A percentile compares a stretch with the other conserved stretches of the same genome.
These are phyloP conservation scores for Amphibolis antarctica DNA, from an alignment of 106 monocot genomes.

Conservation along the genomic window DNA sequence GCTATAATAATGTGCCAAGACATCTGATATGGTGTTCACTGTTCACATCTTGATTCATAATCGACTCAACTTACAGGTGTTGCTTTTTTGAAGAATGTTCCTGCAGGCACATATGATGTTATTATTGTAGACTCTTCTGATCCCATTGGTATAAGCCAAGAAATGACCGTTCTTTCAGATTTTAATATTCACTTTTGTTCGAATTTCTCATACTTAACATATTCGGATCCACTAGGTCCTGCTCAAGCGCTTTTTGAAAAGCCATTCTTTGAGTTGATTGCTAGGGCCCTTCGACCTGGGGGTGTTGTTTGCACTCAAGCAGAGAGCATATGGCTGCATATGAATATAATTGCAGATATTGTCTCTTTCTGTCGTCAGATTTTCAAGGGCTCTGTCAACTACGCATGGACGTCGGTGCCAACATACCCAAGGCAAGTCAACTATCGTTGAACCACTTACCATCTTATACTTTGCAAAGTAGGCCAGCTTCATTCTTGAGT, in stretches of 20 bases:
- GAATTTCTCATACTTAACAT: background rate
- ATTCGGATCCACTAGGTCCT: conserved; percentile 39
- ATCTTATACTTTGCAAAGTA: background rate
- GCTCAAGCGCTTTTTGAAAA: conserved; percentile 93
- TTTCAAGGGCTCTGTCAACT: conserved; percentile 88
- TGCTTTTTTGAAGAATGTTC: conserved; percentile 28
- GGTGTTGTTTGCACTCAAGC: conserved; percentile 92
- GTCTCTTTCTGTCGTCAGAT: conserved; percentile 58
- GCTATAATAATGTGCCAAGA: background rate
- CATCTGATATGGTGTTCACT: background rate
- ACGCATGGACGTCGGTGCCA: conserved; percentile 97
- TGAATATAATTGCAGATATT: conserved; percentile 90
- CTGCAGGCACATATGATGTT: conserved; percentile 37
- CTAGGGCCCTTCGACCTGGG: conserved; percentile 67
- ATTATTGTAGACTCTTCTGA: conserved; percentile 42
- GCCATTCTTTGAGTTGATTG: conserved; percentile 84
- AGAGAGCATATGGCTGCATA: conserved; percentile 97
- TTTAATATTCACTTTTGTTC: background rate
- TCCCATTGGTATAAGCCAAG: conserved; percentile 21
- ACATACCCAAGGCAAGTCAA: conserved; percentile 74
- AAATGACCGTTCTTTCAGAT: background rate
- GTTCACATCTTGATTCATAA: background rate
- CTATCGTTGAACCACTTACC: background rate
- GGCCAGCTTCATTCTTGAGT: background rate
- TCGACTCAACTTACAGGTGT: conserved; percentile 20